phyloP scores from a whole-genome alignment of 306 rosid species.

The Malus asiatica region DNA sequence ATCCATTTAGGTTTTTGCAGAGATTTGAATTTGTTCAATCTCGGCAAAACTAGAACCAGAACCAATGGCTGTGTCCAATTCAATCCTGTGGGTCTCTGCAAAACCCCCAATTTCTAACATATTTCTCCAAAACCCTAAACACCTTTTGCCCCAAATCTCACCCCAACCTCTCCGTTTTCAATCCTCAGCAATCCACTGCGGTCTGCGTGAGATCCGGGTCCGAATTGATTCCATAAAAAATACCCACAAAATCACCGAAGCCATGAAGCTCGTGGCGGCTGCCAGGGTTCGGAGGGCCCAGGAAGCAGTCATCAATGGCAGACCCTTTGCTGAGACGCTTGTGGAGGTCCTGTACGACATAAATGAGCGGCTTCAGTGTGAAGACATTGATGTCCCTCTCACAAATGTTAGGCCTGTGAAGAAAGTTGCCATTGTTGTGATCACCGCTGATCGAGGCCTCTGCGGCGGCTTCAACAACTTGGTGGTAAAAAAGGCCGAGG shows the following conservation, averaged over 20 bases:
- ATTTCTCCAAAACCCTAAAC: constrained; percentile 17
- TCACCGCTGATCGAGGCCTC: constrained; percentile 65
- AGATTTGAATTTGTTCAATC: not conserved
- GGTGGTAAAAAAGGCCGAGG: constrained; percentile 40
- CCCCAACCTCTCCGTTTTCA: not conserved
- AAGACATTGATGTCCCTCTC: constrained; percentile 45
- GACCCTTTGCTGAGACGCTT: constrained; percentile 62
- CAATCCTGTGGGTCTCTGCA: constrained; percentile 14
- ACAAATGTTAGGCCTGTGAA: constrained; percentile 40
- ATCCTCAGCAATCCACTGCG: constrained; percentile 29
- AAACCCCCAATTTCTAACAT: constrained; percentile 23
- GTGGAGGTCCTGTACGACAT: constrained; percentile 42
- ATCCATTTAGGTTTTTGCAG: not conserved
- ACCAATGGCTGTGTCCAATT: constrained; percentile 20
- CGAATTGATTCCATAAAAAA: constrained; percentile 49
- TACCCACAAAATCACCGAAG: constrained; percentile 71
- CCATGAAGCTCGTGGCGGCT: constrained; percentile 72
- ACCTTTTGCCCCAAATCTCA: not conserved
- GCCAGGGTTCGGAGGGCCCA: constrained; percentile 79
- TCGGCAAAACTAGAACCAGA: constrained; percentile 4
- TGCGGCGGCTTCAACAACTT: constrained; percentile 67
- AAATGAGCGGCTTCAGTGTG: constrained; percentile 43
- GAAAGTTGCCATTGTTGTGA: constrained; percentile 53
- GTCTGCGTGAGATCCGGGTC: constrained; percentile 48
- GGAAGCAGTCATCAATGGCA: constrained; percentile 65